A percentile compares a stretch with the other conserved stretches of the same genome.
Conservation (phyloP, 768 basidiomycete species). For the Leccinum barrowsii region DNA sequence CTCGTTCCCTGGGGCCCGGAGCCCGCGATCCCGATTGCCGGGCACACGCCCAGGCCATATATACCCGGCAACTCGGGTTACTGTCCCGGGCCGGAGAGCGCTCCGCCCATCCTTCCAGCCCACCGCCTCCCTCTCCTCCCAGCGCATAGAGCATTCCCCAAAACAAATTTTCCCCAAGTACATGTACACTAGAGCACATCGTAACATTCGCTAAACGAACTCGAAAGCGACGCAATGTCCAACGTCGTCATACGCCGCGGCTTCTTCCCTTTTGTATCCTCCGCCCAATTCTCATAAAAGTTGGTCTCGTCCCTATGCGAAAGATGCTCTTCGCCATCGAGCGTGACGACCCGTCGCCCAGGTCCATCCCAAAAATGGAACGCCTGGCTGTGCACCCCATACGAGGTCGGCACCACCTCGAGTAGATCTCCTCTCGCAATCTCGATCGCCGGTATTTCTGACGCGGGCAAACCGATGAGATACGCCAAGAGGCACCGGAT, state of each 20-base stretch:
- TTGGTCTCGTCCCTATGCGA: constrained; percentile 60
- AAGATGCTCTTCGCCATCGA: constrained; percentile 33
- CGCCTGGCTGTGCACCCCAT: constrained; percentile 86
- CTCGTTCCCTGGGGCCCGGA: too few species aligned
- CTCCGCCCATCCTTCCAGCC: too few species aligned
- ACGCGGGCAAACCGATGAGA: constrained; percentile 89
- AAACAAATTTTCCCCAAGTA: neutral
- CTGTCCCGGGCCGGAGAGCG: too few species aligned
- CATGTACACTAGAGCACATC: neutral
- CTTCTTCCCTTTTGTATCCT: constrained; percentile 65
- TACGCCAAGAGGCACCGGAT: constrained; percentile 94
- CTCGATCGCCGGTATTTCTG: constrained; percentile 96
- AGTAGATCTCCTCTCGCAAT: constrained; percentile 95
- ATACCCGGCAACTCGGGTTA: too few species aligned
- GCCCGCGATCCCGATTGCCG: too few species aligned
- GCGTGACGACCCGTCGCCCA: constrained; percentile 48
- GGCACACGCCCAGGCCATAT: too few species aligned
- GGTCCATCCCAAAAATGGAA: constrained; percentile 93
- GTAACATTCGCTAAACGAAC: neutral
- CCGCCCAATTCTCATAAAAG: constrained; percentile 88
- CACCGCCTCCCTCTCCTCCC: too few species aligned
- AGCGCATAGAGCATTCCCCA: neutral
- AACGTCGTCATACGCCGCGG: constrained; percentile 27
- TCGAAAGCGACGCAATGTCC: constrained; percentile 28
- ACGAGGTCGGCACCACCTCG: constrained; percentile 85